Conservation (phyloP, 257 asterid species). For the Gentiana straminea region DNA sequence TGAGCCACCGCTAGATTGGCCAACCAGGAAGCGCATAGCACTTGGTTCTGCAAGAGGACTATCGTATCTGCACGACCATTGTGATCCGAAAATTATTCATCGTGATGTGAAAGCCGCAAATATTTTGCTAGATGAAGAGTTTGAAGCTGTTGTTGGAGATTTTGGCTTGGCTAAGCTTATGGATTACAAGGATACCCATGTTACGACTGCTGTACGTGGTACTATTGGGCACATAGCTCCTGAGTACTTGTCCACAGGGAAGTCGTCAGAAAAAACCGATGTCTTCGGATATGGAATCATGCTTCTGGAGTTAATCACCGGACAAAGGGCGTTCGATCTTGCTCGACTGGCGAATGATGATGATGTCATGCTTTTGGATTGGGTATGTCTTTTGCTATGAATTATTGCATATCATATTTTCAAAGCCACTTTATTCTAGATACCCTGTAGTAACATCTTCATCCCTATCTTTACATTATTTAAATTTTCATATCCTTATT, state of each 20-base stretch:
- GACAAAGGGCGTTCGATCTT: slow-evolving; percentile 47
- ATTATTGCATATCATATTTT: no score
- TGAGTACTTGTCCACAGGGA: slow-evolving; percentile 46
- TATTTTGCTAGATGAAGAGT: slow-evolving; percentile 43
- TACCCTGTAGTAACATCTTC: no score
- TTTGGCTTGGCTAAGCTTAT: slow-evolving; percentile 50
- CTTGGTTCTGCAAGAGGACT: slow-evolving; percentile 48
- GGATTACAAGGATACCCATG: slow-evolving; percentile 54
- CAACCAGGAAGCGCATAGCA: slow-evolving; percentile 41
- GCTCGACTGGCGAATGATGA: slow-evolving; percentile 54
- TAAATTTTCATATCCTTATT: neutral
- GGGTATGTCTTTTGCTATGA: slow-evolving; percentile 21
- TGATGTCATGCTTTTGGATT: slow-evolving; percentile 49
- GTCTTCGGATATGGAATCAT: slow-evolving; percentile 51
- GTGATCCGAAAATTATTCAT: slow-evolving; percentile 49
- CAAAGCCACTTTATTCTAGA: no score
- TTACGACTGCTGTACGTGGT: slow-evolving; percentile 49
- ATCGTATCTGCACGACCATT: slow-evolving; percentile 44
- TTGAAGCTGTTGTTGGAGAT: slow-evolving; percentile 53
- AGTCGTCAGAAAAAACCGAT: slow-evolving; percentile 43
- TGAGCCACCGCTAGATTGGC: slow-evolving; percentile 47
- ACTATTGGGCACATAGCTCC: slow-evolving; percentile 57
- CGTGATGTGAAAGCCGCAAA: slow-evolving; percentile 54
- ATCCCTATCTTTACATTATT: neutral
- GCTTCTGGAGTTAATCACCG: slow-evolving; percentile 47